A percentile compares a stretch with the other conserved stretches of the same genome.
Evolutionary conservation across 2,329 filamentous ascomycete species (phyloP).

Genomic region (Fusarium pseudoanthophilum): DNA sequence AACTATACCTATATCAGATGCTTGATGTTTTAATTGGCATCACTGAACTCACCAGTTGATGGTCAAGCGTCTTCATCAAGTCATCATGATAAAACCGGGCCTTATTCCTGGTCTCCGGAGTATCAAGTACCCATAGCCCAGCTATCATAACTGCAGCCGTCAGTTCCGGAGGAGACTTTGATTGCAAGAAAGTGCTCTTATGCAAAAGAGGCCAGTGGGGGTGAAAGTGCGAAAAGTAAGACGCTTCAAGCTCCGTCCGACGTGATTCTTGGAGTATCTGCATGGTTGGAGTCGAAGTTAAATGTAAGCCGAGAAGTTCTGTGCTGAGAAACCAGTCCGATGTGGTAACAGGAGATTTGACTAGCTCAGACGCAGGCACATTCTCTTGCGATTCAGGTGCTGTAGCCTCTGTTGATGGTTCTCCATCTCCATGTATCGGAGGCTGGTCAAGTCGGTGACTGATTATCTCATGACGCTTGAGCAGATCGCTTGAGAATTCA

Average conservation of each 20-base stretch:
- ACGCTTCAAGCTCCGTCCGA: background rate
- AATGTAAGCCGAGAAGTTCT: background rate
- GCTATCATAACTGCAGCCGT: background rate
- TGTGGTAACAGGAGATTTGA: accelerated
- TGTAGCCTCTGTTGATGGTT: no score
- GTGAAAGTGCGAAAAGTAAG: background rate
- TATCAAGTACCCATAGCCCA: background rate
- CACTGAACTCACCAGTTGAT: background rate
- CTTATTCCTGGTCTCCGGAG: background rate
- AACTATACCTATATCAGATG: background rate
- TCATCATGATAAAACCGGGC: background rate
- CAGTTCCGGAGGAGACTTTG: accelerated
- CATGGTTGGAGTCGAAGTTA: background rate
- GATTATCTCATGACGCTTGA: background rate
- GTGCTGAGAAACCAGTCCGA: accelerated
- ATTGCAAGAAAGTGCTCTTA: background rate
- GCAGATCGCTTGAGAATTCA: background rate
- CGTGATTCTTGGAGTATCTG: background rate
- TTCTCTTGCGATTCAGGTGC: no score
- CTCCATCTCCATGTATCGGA: background rate
- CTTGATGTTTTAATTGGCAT: accelerated
- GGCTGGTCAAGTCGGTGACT: background rate
- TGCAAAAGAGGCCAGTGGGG: background rate
- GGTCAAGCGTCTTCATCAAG: background rate
- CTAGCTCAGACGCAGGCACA: no score